phyloP scores from a whole-genome alignment of 352 stramenopile species.

The Aphanomyces stellatus region DNA sequence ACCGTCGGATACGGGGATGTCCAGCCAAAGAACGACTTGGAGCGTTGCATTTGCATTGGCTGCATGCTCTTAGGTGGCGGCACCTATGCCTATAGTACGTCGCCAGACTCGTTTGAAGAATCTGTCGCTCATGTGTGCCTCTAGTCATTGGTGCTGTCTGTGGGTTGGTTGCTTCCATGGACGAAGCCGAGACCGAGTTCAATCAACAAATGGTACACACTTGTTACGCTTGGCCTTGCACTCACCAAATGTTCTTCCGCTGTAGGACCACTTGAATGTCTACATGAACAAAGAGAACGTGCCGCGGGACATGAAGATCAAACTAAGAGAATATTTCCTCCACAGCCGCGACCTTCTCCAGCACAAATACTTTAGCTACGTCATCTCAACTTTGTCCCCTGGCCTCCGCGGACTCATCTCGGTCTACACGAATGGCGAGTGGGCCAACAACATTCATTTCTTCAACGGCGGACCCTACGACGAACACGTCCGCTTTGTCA shows the following conservation, averaged over 20 bases:
- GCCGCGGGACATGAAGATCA: conserved; percentile 16
- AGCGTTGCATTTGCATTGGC: conserved; percentile 10
- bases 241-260: too few relatives aligned
- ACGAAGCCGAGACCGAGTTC: conserved; percentile 18
- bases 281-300: conserved; percentile 23
- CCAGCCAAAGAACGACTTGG: conserved; percentile 13
- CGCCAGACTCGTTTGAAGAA: not conserved
- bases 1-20: conserved; percentile 66
- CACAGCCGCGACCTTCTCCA: conserved; percentile 16
- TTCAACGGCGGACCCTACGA: conserved; percentile 21
- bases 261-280: conserved; percentile 19
- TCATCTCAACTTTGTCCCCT: conserved; percentile 17
- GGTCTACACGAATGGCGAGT: conserved; percentile 20
- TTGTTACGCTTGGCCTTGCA: too few relatives aligned
- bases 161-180: conserved; percentile 16
- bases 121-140: not conserved
- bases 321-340: conserved; percentile 20
- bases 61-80: conserved; percentile 12
- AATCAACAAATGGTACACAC: conserved; percentile 15
- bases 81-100: conserved; percentile 16
- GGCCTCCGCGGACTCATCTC: conserved; percentile 18
- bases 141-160: conserved; percentile 21
- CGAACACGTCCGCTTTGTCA: conserved; percentile 19
- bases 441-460: conserved; percentile 20
- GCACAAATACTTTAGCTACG: conserved; percentile 21